phyloP scores from a whole-genome alignment of 345 rosid genomes.

The Pugionium cornutum region DNA sequence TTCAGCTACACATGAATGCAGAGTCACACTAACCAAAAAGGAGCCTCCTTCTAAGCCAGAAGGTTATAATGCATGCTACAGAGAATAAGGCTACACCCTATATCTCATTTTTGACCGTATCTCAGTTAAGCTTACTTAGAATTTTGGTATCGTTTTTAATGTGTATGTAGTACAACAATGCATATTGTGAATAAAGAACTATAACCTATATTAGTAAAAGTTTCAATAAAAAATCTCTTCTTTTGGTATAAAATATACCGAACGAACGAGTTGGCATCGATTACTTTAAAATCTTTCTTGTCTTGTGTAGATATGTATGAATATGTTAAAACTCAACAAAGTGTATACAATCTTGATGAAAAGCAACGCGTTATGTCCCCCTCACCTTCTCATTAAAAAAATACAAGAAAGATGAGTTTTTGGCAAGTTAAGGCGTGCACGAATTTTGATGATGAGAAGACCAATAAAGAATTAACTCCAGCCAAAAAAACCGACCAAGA shows the following conservation, averaged over 20 bases:
- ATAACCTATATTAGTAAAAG: too few species aligned
- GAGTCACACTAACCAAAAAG: too few species aligned
- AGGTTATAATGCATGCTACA: background rate
- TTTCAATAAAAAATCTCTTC: too few species aligned
- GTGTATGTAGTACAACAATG: too few species aligned
- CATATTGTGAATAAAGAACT: too few species aligned
- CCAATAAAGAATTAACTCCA: conserved; percentile 45
- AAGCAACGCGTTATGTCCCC: background rate
- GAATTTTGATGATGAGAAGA: conserved; percentile 45
- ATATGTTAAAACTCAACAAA: conserved; percentile 3
- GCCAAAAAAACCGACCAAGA: conserved; percentile 43
- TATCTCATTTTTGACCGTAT: background rate
- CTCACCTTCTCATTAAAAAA: too few species aligned
- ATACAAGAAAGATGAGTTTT: conserved; percentile 16
- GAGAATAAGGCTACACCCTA: background rate
- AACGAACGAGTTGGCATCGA: too few species aligned
- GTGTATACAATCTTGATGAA: conserved; percentile 19
- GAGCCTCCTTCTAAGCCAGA: background rate
- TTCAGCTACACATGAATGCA: background rate
- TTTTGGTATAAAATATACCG: too few species aligned
- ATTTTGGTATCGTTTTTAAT: too few species aligned
- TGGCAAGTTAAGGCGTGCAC: conserved; percentile 53
- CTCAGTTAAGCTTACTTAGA: background rate
- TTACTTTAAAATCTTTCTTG: too few species aligned
- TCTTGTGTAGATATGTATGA: background rate